Base-by-base conservation (phyloP, 2,329 filamentous ascomycete genomes). In the Didymella pomorum region DNA sequence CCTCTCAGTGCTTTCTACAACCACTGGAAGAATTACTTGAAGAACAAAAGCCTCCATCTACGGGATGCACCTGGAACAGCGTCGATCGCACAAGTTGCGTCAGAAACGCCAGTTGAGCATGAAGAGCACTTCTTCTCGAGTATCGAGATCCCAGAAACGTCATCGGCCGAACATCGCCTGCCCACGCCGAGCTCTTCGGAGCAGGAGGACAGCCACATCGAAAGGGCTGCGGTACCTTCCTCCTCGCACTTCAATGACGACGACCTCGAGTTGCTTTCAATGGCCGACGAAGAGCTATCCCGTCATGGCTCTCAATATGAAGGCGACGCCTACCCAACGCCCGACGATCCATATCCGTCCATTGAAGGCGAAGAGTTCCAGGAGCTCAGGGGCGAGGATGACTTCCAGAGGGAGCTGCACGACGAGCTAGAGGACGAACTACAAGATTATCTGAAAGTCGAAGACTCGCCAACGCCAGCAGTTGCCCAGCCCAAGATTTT, bases 141-240 rank as follows among this genome's bases (percentile, higher is more conserved):
- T n/a, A 60, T 31, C 18, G 52, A 55, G 28, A 56, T 44, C 16
- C 37, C 37, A 26, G 53, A 46, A n/a, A 57, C 56, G 2, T 52
- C 60, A 0, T 48, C 47, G 20, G 46, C 37, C 23, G 47, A 58
- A 35, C 64, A 64, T 14, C 71, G 71, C 50, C 58, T 76, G 12
- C 72, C 70, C 4, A 76, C 73, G 16, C 73, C 73, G 3, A 71
- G 59, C 42, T 73, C 71, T 10, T 58, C 68, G 3, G 61, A 64
- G 35, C 61, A 71, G 4, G 58, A 71, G 4, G 58, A 67, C 0
- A 33, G 20, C n/a, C 42, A 52, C 3, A 5, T 20, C 0, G 45
- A 52, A 11, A 3, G 31, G 59, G 10, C 44, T 11, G 25, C 44
- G 2, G 35, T 64, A n/a, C 60, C 65, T 2, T 67, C 68, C 3